Base-by-base conservation (phyloP, 805 yeast genomes). In the Saccharomycopsis sp. region DNA sequence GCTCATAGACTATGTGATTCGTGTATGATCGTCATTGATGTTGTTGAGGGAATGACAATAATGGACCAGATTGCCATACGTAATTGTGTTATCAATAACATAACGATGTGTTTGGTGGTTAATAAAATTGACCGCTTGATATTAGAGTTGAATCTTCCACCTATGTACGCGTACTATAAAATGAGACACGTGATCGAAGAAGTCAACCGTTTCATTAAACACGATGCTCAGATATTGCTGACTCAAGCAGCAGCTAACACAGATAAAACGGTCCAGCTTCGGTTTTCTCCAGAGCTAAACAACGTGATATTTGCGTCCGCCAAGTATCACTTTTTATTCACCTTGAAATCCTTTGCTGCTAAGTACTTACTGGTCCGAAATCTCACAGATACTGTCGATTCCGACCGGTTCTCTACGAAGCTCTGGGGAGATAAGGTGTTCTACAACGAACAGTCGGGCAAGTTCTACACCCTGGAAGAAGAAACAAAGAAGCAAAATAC, bases 61-160 rank as follows among this genome's bases (percentile, higher is more conserved):
- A 76, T 86, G 7, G 83, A 78, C 63, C 72, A 72, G 56, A 63
- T 73, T 14, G 70, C 83, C 0, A 72, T 91, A 1, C 75, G 79
- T 44, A 78, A 79, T 62, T 82, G 86, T 0, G 64, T 87, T 2
- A 67, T 70, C 42, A 74, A 77, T 15, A 75, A 81, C 35, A 66
- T 84, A 1, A 79, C 84, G 0, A 69, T 93, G 17, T 72, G 78
- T 2, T 70, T 92, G 20, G 81, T 89, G 3, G 62, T 94, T 3
- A 92, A 89, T 70, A 94, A 96, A 70, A 64, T 96, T 7, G 99
- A 94, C 69, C 72, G 97, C 60, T 73, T 94, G n/a, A 77, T 93
- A 0, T 67, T 92, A 50, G 99, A 94, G 63, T 72, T 92, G 49
- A 79, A 82, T 62, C 73, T 93, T 2, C 88, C 97, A 0, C 89